Evolutionary conservation across 225 moss, liverwort and hornwort species (phyloP), one percentile per base, ranked within the genome.

Genomic region (Pseudoscleropodium purum): DNA sequence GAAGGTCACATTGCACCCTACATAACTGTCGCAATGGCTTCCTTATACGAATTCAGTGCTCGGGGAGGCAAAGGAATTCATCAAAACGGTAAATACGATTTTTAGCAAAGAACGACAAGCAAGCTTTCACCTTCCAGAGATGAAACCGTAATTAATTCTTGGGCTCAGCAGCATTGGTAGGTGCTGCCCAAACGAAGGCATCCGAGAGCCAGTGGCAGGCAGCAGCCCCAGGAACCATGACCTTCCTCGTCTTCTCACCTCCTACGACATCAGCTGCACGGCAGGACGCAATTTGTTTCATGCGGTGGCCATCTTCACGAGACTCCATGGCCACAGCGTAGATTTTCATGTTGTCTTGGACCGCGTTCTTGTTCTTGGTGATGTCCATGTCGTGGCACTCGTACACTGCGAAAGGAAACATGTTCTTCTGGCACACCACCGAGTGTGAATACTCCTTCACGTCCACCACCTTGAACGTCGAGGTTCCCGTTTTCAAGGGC

Each of bases 331-430:
- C 57, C 89, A 94, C 91, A 34, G 94, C 90, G 43, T 91, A 94
- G 52, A 91, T 88, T 75, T 87, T 94, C 88, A 90, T 89, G 82
- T 84, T 86, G 84, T 86, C 84, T 33, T 88, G 45, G 37, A 18
- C 75, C 56, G 27, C 80, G 37, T 75, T 88, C 88, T 93, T 86
- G 84, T 80, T 65, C 88, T 88, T 86, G 63, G 86, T 86, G 84
- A 67, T 88, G 72, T 86, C 90, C 87, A 91, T 88, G 76, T 93
- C 90, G 75, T 91, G 91, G 90, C 94, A 94, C 80, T 91, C 88
- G 88, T 91, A 94, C 33, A 94, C 92, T 21, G 93, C 94, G 82
- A 91, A 94, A 24, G 94, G 94, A 54, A 94, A 94, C 90, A 94
- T 47, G 89, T 86, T 93, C 86, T 92, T 94, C 86, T 92, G 91